A percentile compares a stretch with the other conserved stretches of the same genome.
These are phyloP conservation scores for Psilocybe sp. DNA, from an alignment of 768 basidiomycete genomes.

Conservation along the genomic window DNA sequence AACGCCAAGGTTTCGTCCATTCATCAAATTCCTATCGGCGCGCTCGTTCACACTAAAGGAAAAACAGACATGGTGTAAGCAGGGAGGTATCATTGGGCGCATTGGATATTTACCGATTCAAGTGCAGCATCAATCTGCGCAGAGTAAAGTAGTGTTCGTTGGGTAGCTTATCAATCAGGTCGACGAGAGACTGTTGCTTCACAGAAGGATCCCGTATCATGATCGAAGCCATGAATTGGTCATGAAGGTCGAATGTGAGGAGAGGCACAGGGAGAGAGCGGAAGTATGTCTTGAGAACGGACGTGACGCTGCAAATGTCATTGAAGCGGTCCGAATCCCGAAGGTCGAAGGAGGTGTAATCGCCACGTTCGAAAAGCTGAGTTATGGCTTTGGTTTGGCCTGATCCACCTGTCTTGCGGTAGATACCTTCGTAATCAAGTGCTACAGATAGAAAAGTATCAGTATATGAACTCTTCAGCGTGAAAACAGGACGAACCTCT, in stretches of 20 bases:
- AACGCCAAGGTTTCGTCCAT: conserved; percentile 90
- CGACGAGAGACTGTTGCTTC: conserved; percentile 60
- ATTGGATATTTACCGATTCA: conserved; percentile 66
- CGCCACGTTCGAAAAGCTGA: conserved; percentile 90
- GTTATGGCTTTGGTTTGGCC: conserved; percentile 91
- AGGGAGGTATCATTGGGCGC: not conserved
- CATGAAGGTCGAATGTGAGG: conserved; percentile 87
- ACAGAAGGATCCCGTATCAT: conserved; percentile 59
- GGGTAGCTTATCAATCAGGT: conserved; percentile 76
- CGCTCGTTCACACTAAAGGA: conserved; percentile 53
- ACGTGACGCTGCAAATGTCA: conserved; percentile 95
- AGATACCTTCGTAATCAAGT: conserved; percentile 96
- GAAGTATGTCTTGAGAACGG: conserved; percentile 96
- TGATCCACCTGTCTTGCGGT: conserved; percentile 94
- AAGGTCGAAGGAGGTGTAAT: conserved; percentile 87
- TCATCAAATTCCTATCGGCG: conserved; percentile 85
- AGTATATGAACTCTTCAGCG: not conserved
- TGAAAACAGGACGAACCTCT: conserved; percentile 52
- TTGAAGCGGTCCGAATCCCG: conserved; percentile 87
- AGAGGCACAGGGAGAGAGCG: conserved; percentile 88
- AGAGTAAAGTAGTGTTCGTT: conserved; percentile 87
- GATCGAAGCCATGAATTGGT: conserved; percentile 80
- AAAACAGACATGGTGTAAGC: conserved; percentile 22
- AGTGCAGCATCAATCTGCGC: conserved; percentile 78
- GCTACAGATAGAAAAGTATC: conserved; percentile 41